A percentile compares a stretch with the other conserved stretches of the same genome.
Evolutionary conservation across 129 eudicot species (phyloP).

Genomic region (Flaveria trinervia): DNA sequence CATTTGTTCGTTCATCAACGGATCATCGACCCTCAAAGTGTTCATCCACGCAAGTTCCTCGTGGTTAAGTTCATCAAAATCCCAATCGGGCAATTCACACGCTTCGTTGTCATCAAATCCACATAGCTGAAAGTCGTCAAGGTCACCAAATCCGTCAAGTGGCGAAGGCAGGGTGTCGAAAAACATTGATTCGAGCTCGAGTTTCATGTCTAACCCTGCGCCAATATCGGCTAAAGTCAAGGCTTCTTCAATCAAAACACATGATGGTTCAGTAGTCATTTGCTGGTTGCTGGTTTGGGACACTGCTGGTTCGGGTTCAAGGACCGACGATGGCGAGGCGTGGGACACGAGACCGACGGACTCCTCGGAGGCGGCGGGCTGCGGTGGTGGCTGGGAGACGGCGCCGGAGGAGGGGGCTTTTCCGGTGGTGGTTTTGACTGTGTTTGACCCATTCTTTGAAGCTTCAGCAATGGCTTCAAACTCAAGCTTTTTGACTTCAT

Average conservation of each 20-base stretch:
- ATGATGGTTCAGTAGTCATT: background rate
- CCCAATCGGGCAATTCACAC: slow-evolving; percentile 56
- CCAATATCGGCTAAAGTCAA: slow-evolving; percentile 26
- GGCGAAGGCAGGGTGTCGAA: slow-evolving; percentile 38
- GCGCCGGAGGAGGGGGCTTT: slow-evolving; percentile 5
- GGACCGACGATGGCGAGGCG: slow-evolving; percentile 47
- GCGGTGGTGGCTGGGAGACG: slow-evolving; percentile 24
- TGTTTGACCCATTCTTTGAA: slow-evolving; percentile 6
- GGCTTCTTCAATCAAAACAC: slow-evolving; percentile 18
- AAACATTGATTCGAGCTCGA: slow-evolving; percentile 48
- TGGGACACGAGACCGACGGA: slow-evolving; percentile 47
- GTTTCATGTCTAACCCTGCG: slow-evolving; percentile 40
- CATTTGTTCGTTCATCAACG: slow-evolving; percentile 24
- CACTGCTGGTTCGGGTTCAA: slow-evolving; percentile 23
- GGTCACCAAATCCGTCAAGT: slow-evolving; percentile 45
- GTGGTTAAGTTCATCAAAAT: slow-evolving; percentile 57
- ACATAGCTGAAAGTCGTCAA: slow-evolving; percentile 56
- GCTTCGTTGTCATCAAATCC: slow-evolving; percentile 55
- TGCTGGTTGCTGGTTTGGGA: background rate
- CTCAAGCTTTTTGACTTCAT: slow-evolving; percentile 54
- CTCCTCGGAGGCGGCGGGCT: slow-evolving; percentile 51
- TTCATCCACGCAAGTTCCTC: slow-evolving; percentile 71
- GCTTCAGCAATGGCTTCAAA: slow-evolving; percentile 53
- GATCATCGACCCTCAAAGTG: slow-evolving; percentile 42
- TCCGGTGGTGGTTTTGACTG: slow-evolving; percentile 1